These are phyloP conservation scores for Asterionellopsis glacialis DNA, from an alignment of 108 stramenopile species.

Conservation along the genomic window DNA sequence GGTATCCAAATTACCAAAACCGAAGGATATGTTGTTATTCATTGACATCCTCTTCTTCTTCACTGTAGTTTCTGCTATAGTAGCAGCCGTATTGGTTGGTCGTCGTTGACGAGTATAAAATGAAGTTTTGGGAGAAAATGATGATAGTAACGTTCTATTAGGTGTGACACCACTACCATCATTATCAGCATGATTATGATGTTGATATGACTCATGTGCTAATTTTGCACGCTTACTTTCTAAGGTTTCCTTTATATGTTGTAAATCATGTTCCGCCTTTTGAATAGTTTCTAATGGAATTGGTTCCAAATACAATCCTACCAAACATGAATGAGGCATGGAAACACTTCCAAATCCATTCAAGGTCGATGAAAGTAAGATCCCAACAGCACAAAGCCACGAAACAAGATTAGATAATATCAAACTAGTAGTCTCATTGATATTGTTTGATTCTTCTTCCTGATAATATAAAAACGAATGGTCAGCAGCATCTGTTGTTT, in stretches of 20 bases:
- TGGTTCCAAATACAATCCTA: constrained; percentile 55
- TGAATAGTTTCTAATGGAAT: constrained; percentile 36
- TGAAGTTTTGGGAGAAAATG: constrained; percentile 2
- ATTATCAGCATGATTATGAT: neutral
- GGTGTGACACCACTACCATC: neutral
- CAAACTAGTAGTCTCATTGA: constrained; percentile 4
- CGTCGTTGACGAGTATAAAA: neutral
- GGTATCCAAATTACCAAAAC: no score
- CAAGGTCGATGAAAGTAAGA: constrained; percentile 52
- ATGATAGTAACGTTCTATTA: neutral
- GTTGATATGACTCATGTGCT: neutral
- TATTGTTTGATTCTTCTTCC: no score
- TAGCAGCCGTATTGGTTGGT: no score
- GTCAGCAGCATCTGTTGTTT: no score
- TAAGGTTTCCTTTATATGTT: constrained; percentile 23
- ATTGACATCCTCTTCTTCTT: no score
- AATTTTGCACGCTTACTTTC: constrained; percentile 23
- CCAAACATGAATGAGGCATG: constrained; percentile 60
- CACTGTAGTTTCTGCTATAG: no score
- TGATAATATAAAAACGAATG: no score
- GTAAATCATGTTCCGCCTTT: constrained; percentile 49
- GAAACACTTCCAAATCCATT: constrained; percentile 84
- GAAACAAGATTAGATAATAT: constrained; percentile 28
- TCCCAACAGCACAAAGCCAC: constrained; percentile 57
- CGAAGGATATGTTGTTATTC: no score